phyloP scores from a whole-genome alignment of 257 asterid genomes.

The Plantago ovata region DNA sequence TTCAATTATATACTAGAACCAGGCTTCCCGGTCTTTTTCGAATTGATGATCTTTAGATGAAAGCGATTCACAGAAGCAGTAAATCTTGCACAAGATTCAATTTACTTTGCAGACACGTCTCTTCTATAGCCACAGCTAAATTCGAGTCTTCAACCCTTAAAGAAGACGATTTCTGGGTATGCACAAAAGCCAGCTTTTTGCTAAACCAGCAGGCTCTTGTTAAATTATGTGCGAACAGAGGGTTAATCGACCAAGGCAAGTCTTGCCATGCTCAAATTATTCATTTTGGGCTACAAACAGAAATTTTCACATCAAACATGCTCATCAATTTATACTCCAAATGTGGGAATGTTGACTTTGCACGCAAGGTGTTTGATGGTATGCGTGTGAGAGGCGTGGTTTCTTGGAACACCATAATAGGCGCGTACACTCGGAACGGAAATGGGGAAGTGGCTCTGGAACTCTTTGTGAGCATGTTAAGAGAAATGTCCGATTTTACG shows the following conservation, averaged over 20 bases:
- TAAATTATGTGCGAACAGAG: constrained; percentile 53
- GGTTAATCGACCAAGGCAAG: constrained; percentile 39
- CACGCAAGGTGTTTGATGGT: constrained; percentile 68
- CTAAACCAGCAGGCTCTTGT: constrained; percentile 43
- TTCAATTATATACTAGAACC: neutral
- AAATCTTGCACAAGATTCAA: constrained; percentile 6
- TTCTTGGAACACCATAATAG: constrained; percentile 84
- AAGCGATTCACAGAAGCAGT: constrained; percentile 29
- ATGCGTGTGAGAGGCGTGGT: constrained; percentile 60
- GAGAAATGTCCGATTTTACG: constrained; percentile 56
- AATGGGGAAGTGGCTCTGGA: constrained; percentile 45
- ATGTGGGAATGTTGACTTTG: constrained; percentile 38
- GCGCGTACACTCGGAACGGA: constrained; percentile 52
- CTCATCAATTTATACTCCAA: constrained; percentile 63
- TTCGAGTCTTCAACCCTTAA: constrained; percentile 24
- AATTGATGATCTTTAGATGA: constrained; percentile 26
- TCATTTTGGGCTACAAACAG: constrained; percentile 48
- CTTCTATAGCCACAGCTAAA: constrained; percentile 30
- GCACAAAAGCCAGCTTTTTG: constrained; percentile 30
- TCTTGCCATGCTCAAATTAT: constrained; percentile 55
- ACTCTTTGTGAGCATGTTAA: constrained; percentile 55
- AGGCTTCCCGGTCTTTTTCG: neutral
- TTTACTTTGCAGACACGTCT: constrained; percentile 23
- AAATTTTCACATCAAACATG: constrained; percentile 63
- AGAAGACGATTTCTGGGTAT: constrained; percentile 23